A percentile compares a stretch with the other conserved stretches of the same genome.
These are phyloP conservation scores for Globisporangium iwayamae DNA, from an alignment of 352 stramenopile genomes.

Conservation along the genomic window DNA sequence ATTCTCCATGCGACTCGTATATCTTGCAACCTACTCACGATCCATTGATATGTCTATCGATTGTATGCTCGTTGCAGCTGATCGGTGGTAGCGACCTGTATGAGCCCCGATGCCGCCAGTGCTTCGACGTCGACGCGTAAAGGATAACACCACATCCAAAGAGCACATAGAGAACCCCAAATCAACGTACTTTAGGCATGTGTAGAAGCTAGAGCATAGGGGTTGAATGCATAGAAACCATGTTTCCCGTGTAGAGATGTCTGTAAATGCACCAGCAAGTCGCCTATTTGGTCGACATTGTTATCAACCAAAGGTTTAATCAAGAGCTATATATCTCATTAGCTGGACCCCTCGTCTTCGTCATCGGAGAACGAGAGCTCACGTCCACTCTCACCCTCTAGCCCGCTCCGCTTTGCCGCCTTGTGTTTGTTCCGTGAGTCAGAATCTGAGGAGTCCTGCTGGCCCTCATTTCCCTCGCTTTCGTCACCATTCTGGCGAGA, in stretches of 20 bases:
- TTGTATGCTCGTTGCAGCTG: conserved; percentile 29
- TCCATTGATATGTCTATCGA: not conserved
- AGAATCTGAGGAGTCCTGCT: not conserved
- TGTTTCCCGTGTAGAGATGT: not conserved
- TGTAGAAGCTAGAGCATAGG: not conserved
- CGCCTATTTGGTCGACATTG: not conserved
- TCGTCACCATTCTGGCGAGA: not conserved
- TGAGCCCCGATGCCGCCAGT: conserved; percentile 73
- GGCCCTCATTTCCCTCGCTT: not conserved
- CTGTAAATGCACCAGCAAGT: not conserved
- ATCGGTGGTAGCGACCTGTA: conserved; percentile 80
- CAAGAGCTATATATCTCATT: not conserved
- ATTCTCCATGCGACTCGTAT: not conserved
- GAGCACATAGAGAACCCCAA: not conserved
- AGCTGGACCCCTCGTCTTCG: conserved; percentile 1
- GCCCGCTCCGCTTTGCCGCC: not conserved
- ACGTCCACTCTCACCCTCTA: not conserved
- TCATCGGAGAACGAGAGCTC: conserved; percentile 15
- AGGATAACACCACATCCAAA: not conserved
- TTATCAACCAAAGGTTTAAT: not conserved
- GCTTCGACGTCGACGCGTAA: conserved; percentile 37
- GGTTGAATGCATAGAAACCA: conserved; percentile 1
- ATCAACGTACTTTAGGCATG: not conserved
- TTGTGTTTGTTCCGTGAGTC: not conserved
- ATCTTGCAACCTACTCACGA: not conserved